Percentiles rank a stretch among this genome's conserved stretches.
phyloP scores from a whole-genome alignment of 2,329 filamentous ascomycete species.

The Emmonsia crescens region DNA sequence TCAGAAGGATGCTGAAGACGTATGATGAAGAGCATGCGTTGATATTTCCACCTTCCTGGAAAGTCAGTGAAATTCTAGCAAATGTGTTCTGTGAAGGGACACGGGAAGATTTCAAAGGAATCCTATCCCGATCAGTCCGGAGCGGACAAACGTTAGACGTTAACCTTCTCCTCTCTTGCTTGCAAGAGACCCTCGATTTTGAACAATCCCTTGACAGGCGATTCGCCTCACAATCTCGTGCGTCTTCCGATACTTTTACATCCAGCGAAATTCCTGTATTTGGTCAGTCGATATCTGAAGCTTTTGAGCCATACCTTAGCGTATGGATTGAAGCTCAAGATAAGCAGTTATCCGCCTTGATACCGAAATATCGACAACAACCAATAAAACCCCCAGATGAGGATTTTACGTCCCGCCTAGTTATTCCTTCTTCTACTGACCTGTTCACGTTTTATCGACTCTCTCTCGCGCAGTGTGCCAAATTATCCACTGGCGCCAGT shows the following conservation, averaged over 20 bases:
- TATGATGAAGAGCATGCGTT: conserved; percentile 86
- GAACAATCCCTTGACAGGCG: conserved; percentile 81
- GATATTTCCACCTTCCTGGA: conserved; percentile 82
- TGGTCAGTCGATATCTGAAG: conserved; percentile 84
- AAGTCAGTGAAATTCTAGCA: conserved; percentile 77
- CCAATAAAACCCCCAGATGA: conserved; percentile 73
- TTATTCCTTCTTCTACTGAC: conserved; percentile 89
- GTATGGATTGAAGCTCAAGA: conserved; percentile 97
- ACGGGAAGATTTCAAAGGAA: conserved; percentile 86
- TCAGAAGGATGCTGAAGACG: conserved; percentile 86
- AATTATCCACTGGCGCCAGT: conserved; percentile 81
- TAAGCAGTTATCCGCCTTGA: conserved; percentile 68
- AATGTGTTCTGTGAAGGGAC: conserved; percentile 94
- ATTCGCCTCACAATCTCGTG: conserved; percentile 59
- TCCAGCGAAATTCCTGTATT: conserved; percentile 71
- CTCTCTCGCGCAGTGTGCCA: conserved; percentile 86
- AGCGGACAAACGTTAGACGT: conserved; percentile 76
- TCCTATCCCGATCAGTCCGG: conserved; percentile 78
- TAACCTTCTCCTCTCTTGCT: conserved; percentile 72
- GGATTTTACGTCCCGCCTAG: conserved; percentile 80
- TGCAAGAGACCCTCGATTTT: conserved; percentile 95
- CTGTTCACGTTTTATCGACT: conserved; percentile 95
- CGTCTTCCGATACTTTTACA: conserved; percentile 81
- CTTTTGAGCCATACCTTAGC: conserved; percentile 93
- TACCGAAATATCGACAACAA: conserved; percentile 78